Base-by-base conservation (phyloP, 1,284 basidiomycete genomes). In the Leucoagaricus sp. region DNA sequence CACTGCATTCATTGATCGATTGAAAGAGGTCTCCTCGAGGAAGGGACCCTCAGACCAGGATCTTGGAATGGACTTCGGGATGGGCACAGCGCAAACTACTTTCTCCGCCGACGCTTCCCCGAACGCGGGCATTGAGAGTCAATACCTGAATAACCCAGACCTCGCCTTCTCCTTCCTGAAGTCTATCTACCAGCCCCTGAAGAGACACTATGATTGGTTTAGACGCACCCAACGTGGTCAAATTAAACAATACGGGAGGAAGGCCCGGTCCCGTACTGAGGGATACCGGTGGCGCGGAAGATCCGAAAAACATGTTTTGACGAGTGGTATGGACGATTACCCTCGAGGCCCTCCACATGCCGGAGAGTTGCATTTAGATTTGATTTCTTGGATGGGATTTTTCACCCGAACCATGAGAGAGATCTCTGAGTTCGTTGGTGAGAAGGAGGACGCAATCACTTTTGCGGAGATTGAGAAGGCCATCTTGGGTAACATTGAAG, bases 231-330 rank as follows among this genome's bases (percentile, higher is more conserved):
- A 98, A 71, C 85, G 91, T 8, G 94, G 94, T 8, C 93, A 96
- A 69, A 91, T 98, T 65, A 91, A 92, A 66, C 91, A 94, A 67
- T 98, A 94, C 72, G 85, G 82, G 4, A 84, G 94, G 33, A 81
- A 82, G 58, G 90, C 93, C 1, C 83, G 89, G 7, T 93, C 91
- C n/a, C 81, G 90, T 53, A 86, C 85, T 2, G 95, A 98, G 72
- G 95, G 84, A 0, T 98, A 96, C 72, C 82, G 95, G 47, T 98
- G 95, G 96, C 84, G 96, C 34, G 95, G 95, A n/a, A 81, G 95
- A 34, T 91, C 91, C 7, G 81, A 87, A 65, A 79, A 81, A 46
- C 95, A 98, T 73, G 91, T 98, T 25, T 74, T 98, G 53, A 96
- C 96, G 0, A 94, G 91, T 64, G 95, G 95, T 0, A 87, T 98